Base-by-base conservation (phyloP, 441 rosid genomes). In the Manihot esculenta region DNA sequence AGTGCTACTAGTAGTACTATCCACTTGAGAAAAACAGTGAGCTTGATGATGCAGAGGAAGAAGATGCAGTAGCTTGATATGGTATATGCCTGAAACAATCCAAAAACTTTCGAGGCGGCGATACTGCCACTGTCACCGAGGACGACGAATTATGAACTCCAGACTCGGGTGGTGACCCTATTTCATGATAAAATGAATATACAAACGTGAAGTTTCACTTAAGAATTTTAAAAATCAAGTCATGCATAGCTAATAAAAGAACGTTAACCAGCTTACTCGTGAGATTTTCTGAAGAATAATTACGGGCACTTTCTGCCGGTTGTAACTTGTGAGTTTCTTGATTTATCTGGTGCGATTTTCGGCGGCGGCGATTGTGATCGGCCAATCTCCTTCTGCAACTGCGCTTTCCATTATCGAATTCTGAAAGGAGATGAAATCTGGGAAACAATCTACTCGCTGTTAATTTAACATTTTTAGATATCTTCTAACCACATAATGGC, bases 331-430 rank as follows among this genome's bases (percentile, higher is more conserved):
- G 82, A 59, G 70, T 71, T 23, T 86, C 92, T 56, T 76, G 84
- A 68, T 42, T 76, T 1, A 68, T 74, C 53, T 80, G 86, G 73
- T 88, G 87, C 14, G 97, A 88, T 74, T 94, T 94, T 68, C 98
- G 81, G 69, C 99, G 80, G 45, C 99, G 88, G 9, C 97, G 91
- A 68, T 94, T 94, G 80, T 94, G 99, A 86, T 92, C 99, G 0
- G 98, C 97, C 70, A 94, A 73, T 68, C 99, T 80, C 74, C 87
- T 92, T 64, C 99, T 81, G 84, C 99, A 94, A 83, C 99, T 94
- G 48, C 99, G 94, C 79, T 94, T 94, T 13, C 98, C 98, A 53
- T 94, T 91, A 75, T 94, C 99, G 73, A 94, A 94, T 76, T 92
- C 97, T 26, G 90, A 75, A 48, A 94, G 94, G 60, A 88, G 77